These are phyloP conservation scores for Exophiala spinifera DNA, from an alignment of 2,329 filamentous ascomycete genomes.

Conservation along the genomic window DNA sequence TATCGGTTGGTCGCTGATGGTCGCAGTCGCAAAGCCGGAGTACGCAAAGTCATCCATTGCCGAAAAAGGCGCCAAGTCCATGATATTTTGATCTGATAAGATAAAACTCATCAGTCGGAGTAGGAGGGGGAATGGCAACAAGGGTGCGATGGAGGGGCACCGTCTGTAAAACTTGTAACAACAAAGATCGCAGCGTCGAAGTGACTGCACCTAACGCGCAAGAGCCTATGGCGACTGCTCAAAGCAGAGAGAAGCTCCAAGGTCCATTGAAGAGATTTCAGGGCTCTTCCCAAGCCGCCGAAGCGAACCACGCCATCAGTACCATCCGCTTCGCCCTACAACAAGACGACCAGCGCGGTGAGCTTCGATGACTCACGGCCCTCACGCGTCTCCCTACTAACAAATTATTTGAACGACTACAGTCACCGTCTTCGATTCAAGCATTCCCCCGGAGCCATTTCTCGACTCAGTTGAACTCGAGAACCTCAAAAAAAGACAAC, in stretches of 20 bases:
- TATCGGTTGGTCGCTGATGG: slow-evolving; percentile 7
- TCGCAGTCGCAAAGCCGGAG: slow-evolving; percentile 3
- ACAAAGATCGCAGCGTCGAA: not conserved
- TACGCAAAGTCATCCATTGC: not conserved
- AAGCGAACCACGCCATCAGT: slow-evolving; percentile 9
- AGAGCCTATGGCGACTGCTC: slow-evolving; percentile 12
- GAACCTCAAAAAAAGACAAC: slow-evolving; percentile 30
- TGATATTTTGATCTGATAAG: slow-evolving; percentile 23
- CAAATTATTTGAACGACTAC: slow-evolving; percentile 1
- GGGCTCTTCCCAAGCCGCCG: slow-evolving; percentile 8
- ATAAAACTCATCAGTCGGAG: slow-evolving; percentile 4
- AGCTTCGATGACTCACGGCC: slow-evolving; percentile 2
- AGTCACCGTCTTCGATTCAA: slow-evolving; percentile 37
- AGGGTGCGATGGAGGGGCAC: no score
- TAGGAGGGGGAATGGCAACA: not conserved
- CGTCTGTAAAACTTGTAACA: no score
- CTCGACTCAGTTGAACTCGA: slow-evolving; percentile 38
- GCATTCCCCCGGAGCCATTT: slow-evolving; percentile 38
- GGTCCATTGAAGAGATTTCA: slow-evolving; percentile 19
- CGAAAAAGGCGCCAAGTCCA: slow-evolving; percentile 3
- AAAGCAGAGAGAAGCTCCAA: slow-evolving; percentile 15
- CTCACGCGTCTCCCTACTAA: not conserved
- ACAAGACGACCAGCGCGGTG: slow-evolving; percentile 24
- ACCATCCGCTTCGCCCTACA: slow-evolving; percentile 19
- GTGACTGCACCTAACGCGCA: not conserved